Evolutionary conservation across 768 basidiomycete genomes (phyloP).

Genomic region (Phlebiopsis flavidoalba): DNA sequence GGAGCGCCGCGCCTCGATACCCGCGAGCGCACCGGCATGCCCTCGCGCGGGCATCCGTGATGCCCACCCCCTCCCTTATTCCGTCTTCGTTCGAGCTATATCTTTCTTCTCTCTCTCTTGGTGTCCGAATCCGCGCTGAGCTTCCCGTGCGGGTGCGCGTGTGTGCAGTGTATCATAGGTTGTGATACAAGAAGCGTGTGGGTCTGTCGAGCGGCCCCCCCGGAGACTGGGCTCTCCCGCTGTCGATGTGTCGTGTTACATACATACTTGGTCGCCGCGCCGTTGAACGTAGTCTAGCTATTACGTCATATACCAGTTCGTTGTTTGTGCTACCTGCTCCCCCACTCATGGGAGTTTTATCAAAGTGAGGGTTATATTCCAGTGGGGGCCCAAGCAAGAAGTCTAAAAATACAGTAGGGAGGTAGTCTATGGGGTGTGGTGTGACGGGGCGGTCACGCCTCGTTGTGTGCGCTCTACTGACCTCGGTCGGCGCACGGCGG

Average conservation of each 20-base stretch:
- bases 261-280: not conserved
- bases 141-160: not conserved
- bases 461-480: constrained; percentile 1
- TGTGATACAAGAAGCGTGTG: not conserved
- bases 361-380: not conserved
- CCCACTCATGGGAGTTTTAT: not conserved
- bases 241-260: not conserved
- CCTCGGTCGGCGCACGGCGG: constrained; percentile 1
- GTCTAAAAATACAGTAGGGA: not conserved
- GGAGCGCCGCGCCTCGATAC: constrained; percentile 6
- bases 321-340: not conserved
- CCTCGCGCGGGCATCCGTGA: not conserved
- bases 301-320: constrained; percentile 2
- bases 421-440: not conserved
- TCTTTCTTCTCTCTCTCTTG: not conserved
- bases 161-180: not conserved
- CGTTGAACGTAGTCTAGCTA: not conserved
- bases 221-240: not conserved
- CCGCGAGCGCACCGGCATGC: not conserved
- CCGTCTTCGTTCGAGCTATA: not conserved
- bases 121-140: not conserved
- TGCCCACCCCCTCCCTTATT: not conserved
- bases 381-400: not conserved
- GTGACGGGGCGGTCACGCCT: not conserved
- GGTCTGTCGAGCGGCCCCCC: not conserved